Conservation (phyloP, 2,329 filamentous ascomycete species). For the Colletotrichum melonis region DNA sequence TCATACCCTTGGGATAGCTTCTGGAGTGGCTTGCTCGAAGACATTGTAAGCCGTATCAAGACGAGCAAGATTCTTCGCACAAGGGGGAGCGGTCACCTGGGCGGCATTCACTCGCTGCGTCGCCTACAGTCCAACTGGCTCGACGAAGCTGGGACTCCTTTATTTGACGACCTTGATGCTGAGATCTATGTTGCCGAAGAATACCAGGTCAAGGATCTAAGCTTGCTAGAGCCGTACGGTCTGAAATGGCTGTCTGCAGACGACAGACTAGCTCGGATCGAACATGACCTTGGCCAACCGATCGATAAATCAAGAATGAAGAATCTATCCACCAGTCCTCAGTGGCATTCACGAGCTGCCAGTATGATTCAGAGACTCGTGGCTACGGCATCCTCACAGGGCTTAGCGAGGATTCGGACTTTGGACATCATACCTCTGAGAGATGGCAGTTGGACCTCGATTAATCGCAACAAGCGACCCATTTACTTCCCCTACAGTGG, state of each 20-base stretch:
- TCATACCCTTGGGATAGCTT: not conserved
- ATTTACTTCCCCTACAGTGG: not conserved
- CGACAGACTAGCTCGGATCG: not conserved
- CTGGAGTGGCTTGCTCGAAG: not conserved
- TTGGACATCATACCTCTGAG: not conserved
- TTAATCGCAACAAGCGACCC: not conserved
- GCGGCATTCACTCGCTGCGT: not conserved
- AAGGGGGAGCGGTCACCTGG: not conserved
- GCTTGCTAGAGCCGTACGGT: not conserved
- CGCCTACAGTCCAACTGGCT: not conserved
- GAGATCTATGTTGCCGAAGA: not conserved
- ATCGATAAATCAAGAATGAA: not conserved
- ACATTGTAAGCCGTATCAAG: not conserved
- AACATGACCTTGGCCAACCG: not conserved
- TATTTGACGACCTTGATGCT: not conserved
- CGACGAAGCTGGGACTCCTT: not conserved
- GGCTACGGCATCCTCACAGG: not conserved
- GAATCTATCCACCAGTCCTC: not conserved
- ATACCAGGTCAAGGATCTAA: not conserved
- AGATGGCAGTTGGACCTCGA: not conserved
- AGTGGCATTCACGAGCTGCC: not conserved
- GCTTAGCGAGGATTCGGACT: rapidly evolving
- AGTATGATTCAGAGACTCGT: not conserved
- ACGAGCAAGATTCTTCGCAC: not conserved
- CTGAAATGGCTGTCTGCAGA: not conserved